phyloP scores from a whole-genome alignment of 2,329 filamentous ascomycete genomes.

The Paramyrothecium roridum region DNA sequence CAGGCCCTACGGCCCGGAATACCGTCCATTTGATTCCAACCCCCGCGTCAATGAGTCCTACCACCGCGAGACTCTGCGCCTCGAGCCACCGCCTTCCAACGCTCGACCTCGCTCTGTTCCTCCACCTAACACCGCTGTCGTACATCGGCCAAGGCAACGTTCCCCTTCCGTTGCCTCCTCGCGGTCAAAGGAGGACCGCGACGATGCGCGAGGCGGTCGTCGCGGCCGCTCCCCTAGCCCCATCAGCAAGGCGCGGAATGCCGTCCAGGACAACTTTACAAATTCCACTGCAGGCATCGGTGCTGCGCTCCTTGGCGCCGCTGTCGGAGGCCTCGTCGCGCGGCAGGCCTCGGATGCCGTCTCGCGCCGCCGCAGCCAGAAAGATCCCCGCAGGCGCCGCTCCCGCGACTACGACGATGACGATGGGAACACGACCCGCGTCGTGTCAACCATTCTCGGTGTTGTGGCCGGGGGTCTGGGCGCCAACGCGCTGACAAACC shows the following conservation, averaged over 20 bases:
- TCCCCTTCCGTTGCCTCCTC: conserved; percentile 14
- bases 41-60: conserved; percentile 21
- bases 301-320: conserved; percentile 48
- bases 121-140: conserved; percentile 19
- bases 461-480: conserved; percentile 53
- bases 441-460: conserved; percentile 49
- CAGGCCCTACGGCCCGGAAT: conserved; percentile 3
- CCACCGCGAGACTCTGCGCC: conserved; percentile 23
- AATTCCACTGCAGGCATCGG: conserved; percentile 46
- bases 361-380: conserved; percentile 23
- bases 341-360: conserved; percentile 43
- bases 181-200: conserved; percentile 20
- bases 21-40: conserved; percentile 11
- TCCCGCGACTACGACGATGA: conserved; percentile 20
- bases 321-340: conserved; percentile 52
- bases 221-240: conserved; percentile 23
- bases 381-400: conserved; percentile 12
- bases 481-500: conserved; percentile 47
- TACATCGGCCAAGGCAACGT: conserved; percentile 20
- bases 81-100: conserved; percentile 20
- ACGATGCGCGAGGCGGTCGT: conserved; percentile 7
- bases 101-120: conserved; percentile 29
- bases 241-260: conserved; percentile 34
- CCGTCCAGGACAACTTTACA: conserved; percentile 44
- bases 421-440: conserved; percentile 25